These are phyloP conservation scores for Candida maesae DNA, from an alignment of 805 yeast species.

Conservation along the genomic window DNA sequence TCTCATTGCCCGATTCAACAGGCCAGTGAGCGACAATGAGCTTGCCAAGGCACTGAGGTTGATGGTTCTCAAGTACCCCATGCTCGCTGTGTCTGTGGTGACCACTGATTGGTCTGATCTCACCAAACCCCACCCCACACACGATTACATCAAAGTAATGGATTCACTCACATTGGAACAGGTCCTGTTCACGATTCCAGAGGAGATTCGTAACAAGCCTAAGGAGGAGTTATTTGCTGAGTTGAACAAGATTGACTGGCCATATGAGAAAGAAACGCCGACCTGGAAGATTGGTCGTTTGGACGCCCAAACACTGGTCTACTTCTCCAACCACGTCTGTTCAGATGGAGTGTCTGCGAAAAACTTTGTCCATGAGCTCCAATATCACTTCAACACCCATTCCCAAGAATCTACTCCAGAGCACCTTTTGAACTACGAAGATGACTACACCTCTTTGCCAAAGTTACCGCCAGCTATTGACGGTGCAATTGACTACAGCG, in stretches of 20 bases:
- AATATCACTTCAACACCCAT: constrained; percentile 3
- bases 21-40: constrained; percentile 3
- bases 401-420: background rate
- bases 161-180: constrained; percentile 14
- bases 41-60: constrained; percentile 8
- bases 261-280: constrained; percentile 15
- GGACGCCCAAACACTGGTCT: constrained; percentile 16
- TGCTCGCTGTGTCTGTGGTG: constrained; percentile 14
- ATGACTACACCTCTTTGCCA: constrained; percentile 10
- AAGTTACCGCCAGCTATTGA: constrained; percentile 20
- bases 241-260: constrained; percentile 14
- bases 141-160: constrained; percentile 20
- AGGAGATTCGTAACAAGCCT: background rate
- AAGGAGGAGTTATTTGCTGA: constrained; percentile 5
- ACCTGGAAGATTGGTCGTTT: constrained; percentile 19
- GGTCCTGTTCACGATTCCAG: constrained; percentile 13
- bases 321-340: constrained; percentile 21
- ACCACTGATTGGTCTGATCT: constrained; percentile 19
- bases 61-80: constrained; percentile 19
- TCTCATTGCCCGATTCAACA: constrained; percentile 14
- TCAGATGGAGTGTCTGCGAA: constrained; percentile 22
- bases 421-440: constrained; percentile 11
- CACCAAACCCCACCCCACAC: constrained; percentile 11
- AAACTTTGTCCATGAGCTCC: constrained; percentile 14
- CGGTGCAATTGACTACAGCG: constrained; percentile 8